Conservation (phyloP, 768 basidiomycete species). For the Lactifluus echinatus region DNA sequence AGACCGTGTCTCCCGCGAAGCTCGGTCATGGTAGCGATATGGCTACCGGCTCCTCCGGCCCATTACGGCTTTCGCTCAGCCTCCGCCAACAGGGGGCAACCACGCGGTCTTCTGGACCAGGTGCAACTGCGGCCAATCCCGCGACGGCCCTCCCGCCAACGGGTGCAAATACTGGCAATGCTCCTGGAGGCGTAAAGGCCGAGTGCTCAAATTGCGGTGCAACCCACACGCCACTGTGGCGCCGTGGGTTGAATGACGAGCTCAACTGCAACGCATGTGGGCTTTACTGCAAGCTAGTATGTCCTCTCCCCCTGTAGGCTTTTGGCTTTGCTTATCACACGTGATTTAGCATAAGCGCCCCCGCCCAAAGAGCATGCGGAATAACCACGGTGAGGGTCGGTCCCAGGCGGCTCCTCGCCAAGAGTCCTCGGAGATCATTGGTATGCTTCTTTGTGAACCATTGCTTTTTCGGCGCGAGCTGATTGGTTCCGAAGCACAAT, state of each 20-base stretch:
- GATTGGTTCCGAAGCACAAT: constrained; percentile 44
- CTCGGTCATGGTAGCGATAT: constrained; percentile 33
- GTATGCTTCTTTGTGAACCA: constrained; percentile 31
- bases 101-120: constrained; percentile 52
- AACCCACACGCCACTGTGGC: constrained; percentile 82
- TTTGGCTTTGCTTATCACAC: background rate
- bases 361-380: constrained; percentile 81
- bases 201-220: constrained; percentile 87
- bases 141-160: constrained; percentile 20
- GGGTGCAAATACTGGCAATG: constrained; percentile 29
- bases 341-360: constrained; percentile 68
- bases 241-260: constrained; percentile 80
- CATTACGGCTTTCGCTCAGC: constrained; percentile 10
- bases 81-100: constrained; percentile 15
- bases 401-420: constrained; percentile 54
- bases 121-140: constrained; percentile 37
- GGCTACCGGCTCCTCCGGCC: background rate
- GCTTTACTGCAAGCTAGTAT: constrained; percentile 75
- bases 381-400: constrained; percentile 63
- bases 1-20: constrained; percentile 51
- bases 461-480: constrained; percentile 1
- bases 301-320: constrained; percentile 20
- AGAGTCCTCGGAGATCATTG: constrained; percentile 66
- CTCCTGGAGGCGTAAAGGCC: constrained; percentile 58
- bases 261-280: constrained; percentile 87